Evolutionary conservation across 116 monocot species (phyloP).

Genomic region (Trichopus zeylanicus): DNA sequence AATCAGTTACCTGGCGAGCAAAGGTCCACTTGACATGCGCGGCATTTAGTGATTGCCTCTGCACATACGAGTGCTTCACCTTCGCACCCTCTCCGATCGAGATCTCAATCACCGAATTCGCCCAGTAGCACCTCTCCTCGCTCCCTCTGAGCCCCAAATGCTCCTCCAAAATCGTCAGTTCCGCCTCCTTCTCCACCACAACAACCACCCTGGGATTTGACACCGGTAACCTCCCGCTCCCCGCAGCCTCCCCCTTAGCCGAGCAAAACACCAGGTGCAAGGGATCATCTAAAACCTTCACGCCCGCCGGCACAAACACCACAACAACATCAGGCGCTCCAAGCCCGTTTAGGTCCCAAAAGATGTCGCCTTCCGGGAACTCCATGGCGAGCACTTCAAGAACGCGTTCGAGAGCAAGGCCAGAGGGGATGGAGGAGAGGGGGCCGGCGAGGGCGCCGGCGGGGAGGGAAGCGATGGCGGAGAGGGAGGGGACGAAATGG

Average conservation of each 20-base stretch:
- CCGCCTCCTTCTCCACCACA: constrained; percentile 73
- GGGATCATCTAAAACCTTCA: constrained; percentile 40
- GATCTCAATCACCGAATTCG: constrained; percentile 83
- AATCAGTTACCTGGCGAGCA: constrained; percentile 47
- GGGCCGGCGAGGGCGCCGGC: constrained; percentile 43
- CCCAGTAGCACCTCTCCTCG: constrained; percentile 64
- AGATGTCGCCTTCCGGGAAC: constrained; percentile 51
- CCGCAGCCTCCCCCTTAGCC: constrained; percentile 19
- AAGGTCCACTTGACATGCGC: constrained; percentile 95
- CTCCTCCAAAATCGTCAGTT: constrained; percentile 81
- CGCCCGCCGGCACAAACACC: constrained; percentile 50
- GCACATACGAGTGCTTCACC: constrained; percentile 73
- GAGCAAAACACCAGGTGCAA: constrained; percentile 44
- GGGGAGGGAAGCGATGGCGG: constrained; percentile 44
- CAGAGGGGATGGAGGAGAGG: constrained; percentile 21
- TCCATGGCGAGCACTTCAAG: constrained; percentile 13
- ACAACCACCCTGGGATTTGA: constrained; percentile 89
- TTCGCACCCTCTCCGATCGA: constrained; percentile 55
- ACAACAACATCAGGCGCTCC: constrained; percentile 68
- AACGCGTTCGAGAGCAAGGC: constrained; percentile 20
- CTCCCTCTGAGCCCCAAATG: constrained; percentile 40
- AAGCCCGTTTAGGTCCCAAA: constrained; percentile 74
- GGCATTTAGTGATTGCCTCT: constrained; percentile 49
- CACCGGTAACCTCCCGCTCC: constrained; percentile 31
- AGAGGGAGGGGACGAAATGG: constrained; percentile 36